phyloP scores from a whole-genome alignment of 2,329 filamentous ascomycete genomes.

The Geosmithia morbida region DNA sequence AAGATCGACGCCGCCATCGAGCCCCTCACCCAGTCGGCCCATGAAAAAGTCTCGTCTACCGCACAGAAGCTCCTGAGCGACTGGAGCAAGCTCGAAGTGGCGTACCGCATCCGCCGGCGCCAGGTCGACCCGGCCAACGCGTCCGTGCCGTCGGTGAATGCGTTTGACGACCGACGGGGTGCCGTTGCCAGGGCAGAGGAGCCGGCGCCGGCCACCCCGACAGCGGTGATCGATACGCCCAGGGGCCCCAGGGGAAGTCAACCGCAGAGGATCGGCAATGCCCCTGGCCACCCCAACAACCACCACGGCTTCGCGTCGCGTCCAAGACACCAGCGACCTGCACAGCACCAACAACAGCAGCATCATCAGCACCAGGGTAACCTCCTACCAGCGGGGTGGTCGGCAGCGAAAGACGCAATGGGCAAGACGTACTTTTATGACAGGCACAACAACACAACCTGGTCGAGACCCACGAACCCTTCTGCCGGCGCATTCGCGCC shows the following conservation, averaged over 20 bases:
- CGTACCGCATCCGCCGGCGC: slow-evolving; percentile 84
- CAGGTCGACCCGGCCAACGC: slow-evolving; percentile 50
- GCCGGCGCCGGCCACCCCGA: slow-evolving; percentile 21
- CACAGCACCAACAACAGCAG: slow-evolving; percentile 26
- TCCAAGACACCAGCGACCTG: slow-evolving; percentile 28
- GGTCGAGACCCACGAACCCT: slow-evolving; percentile 61
- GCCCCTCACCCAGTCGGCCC: slow-evolving; percentile 49
- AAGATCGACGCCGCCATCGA: slow-evolving; percentile 80
- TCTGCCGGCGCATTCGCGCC: slow-evolving; percentile 23
- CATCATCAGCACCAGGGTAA: slow-evolving; percentile 16
- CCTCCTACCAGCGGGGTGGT: slow-evolving; percentile 71
- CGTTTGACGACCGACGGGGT: slow-evolving; percentile 47
- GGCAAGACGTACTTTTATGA: slow-evolving; percentile 81
- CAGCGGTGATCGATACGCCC: slow-evolving; percentile 35
- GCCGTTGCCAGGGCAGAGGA: slow-evolving; percentile 25
- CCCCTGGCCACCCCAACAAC: slow-evolving; percentile 10
- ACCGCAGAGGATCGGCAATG: slow-evolving; percentile 32
- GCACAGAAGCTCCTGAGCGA: slow-evolving; percentile 60
- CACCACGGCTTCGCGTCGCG: slow-evolving; percentile 13
- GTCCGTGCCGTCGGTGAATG: slow-evolving; percentile 17
- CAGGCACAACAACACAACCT: slow-evolving; percentile 62
- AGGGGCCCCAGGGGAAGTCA: slow-evolving; percentile 47
- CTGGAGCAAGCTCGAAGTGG: slow-evolving; percentile 83
- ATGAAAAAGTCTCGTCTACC: slow-evolving; percentile 61
- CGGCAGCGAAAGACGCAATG: slow-evolving; percentile 52